Base-by-base conservation (phyloP, 2,329 filamentous ascomycete genomes). In the Cryoendolithus antarcticus region DNA sequence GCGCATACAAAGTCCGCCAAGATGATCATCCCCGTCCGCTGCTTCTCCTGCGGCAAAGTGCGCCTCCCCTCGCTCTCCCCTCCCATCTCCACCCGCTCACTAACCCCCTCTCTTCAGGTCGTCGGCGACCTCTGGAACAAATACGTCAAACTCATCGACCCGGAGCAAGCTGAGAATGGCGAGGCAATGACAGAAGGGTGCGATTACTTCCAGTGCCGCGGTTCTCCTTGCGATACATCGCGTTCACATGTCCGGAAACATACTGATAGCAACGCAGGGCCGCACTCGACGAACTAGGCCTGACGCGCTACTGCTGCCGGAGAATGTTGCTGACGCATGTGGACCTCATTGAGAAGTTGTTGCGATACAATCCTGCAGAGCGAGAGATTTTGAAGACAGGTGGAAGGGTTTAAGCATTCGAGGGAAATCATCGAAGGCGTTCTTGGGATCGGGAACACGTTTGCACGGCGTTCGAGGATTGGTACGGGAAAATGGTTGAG, bases 241-340 rank as follows among this genome's bases (percentile, higher is more conserved):
- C 15, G 15, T 19, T 19, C 15, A 19, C 15, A 5, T 19, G 15
- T 19, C 15, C 15, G 15, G 15, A 19, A 19, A 19, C 15, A 19
- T 19, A 19, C 15, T 19, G 15, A 19, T 19, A 19, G 15, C 15
- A 27, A 11, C 13, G 15, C 52, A 95, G 91, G 57, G 86, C 95
- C 61, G 91, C 89, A 32, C 93, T 98, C 82, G 88, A 96, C 63
- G 75, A 86, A 59, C 78, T 98, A 38, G 86, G 86, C 41, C 82
- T 93, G 57, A 89, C 86, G 65, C 78, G 91, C 53, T 98, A 98
- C 71, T 98, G 91, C 75, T 98, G 91, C 70, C 84, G 91, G 53
- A 82, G 91, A 57, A 98, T 98, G 91, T 79, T 98, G 63, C 95
- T 98, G 83, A 98, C 91, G 43, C 91, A 98, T 65, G 91, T 98